Evolutionary conservation across 345 rosid species (phyloP).

Genomic region (Microthlaspi erraticum): DNA sequence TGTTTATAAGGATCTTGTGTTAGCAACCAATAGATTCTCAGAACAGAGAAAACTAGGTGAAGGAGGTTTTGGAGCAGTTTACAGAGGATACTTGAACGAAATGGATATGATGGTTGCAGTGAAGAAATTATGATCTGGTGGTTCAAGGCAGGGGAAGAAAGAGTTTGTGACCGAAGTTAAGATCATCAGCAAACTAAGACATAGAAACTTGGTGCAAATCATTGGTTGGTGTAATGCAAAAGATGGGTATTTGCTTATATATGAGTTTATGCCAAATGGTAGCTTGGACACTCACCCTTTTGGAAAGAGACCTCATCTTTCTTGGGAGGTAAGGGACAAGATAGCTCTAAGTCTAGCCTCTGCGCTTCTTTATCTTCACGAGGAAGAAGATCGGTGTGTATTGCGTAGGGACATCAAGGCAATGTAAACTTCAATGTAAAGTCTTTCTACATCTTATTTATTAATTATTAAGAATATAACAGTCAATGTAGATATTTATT

Average conservation of each 20-base stretch:
- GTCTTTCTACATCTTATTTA: too few relatives aligned
- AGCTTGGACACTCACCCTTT: slow-evolving; percentile 49
- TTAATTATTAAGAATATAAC: neutral
- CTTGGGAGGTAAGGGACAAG: slow-evolving; percentile 44
- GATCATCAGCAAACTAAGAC: slow-evolving; percentile 49
- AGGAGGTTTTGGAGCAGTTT: slow-evolving; percentile 45
- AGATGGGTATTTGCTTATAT: slow-evolving; percentile 47
- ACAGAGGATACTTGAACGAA: slow-evolving; percentile 43
- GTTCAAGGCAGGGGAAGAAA: slow-evolving; percentile 50
- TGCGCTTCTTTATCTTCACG: slow-evolving; percentile 49
- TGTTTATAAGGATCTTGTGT: slow-evolving; percentile 38
- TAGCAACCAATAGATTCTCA: slow-evolving; percentile 49
- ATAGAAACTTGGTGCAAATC: slow-evolving; percentile 52
- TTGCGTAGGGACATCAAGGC: slow-evolving; percentile 51
- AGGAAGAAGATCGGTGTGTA: slow-evolving; percentile 53
- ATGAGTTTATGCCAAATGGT: slow-evolving; percentile 50
- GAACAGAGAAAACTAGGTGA: slow-evolving; percentile 47
- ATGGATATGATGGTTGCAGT: slow-evolving; percentile 46
- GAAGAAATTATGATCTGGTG: slow-evolving; percentile 50
- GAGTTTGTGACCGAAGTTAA: slow-evolving; percentile 53
- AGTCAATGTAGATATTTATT: neutral
- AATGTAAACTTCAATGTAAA: slow-evolving; percentile 45
- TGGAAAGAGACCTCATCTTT: slow-evolving; percentile 38
- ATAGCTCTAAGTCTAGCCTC: slow-evolving; percentile 47
- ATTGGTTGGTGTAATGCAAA: slow-evolving; percentile 55